Percentiles rank a stretch among this genome's conserved stretches.
Evolutionary conservation across 306 rosid species (phyloP).

Genomic region (Dalbergia cultrata): DNA sequence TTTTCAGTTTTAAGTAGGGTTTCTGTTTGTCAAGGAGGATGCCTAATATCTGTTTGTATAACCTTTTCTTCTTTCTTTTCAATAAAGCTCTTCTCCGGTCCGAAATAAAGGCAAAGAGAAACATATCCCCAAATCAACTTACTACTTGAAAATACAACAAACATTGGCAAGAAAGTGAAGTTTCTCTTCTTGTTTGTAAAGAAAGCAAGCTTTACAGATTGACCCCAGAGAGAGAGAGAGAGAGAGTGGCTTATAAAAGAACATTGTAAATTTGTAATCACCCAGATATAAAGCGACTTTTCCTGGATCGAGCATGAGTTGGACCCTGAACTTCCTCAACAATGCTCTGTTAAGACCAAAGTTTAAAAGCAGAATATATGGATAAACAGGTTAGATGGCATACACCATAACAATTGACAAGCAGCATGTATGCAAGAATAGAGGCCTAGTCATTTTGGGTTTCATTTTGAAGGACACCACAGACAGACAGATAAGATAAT

Average conservation of each 20-base stretch:
- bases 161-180: conserved; percentile 1
- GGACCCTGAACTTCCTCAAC: conserved; percentile 99
- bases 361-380: background rate
- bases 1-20: conserved; percentile 25
- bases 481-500: no score
- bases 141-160: background rate
- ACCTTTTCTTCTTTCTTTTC: no score
- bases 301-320: conserved; percentile 87
- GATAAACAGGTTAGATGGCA: background rate
- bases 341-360: conserved; percentile 77
- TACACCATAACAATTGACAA: conserved; percentile 29
- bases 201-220: conserved; percentile 35
- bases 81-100: no score
- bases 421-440: conserved; percentile 17
- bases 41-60: no score
- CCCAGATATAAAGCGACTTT: conserved; percentile 95
- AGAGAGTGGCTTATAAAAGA: background rate
- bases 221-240: background rate
- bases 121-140: conserved; percentile 27
- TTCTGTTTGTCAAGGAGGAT: conserved; percentile 2
- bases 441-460: background rate
- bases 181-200: background rate
- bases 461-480: no score
- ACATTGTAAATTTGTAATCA: conserved; percentile 27
- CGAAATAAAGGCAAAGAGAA: background rate